A percentile compares a stretch with the other conserved stretches of the same genome.
Conservation (phyloP, 1,284 basidiomycete species). For the Ceratobasidium sp. region DNA sequence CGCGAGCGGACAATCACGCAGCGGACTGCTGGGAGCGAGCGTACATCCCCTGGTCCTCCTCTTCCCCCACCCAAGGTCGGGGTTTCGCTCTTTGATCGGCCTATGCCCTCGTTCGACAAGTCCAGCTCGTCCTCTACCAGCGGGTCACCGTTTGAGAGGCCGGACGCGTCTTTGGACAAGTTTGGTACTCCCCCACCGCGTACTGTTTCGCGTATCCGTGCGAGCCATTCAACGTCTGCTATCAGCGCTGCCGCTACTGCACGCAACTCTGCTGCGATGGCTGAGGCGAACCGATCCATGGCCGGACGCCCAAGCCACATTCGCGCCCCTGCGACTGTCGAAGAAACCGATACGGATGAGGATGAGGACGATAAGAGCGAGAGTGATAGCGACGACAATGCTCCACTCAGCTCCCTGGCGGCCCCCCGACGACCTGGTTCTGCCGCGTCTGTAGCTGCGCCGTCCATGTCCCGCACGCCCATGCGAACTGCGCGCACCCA, state of each 20-base stretch:
- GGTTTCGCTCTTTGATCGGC: constrained; percentile 34
- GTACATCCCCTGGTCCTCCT: background rate
- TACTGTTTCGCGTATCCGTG: background rate
- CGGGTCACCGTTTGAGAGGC: background rate
- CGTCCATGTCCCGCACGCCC: background rate
- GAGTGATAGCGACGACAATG: constrained; percentile 28
- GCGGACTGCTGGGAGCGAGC: constrained; percentile 7
- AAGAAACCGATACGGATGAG: constrained; percentile 29
- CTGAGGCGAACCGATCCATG: constrained; percentile 19
- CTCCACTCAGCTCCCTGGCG: constrained; percentile 3
- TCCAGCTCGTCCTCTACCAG: constrained; percentile 13
- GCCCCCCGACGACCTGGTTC: constrained; percentile 26
- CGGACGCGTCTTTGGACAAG: background rate
- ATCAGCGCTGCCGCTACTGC: constrained; percentile 37
- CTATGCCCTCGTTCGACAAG: background rate
- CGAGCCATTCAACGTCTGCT: constrained; percentile 36
- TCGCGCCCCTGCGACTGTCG: constrained; percentile 9
- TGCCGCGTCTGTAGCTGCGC: background rate
- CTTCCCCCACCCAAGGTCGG: constrained; percentile 7
- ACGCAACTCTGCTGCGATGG: constrained; percentile 25
- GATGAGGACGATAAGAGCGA: constrained; percentile 19
- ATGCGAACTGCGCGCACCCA: background rate
- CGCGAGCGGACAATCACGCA: constrained; percentile 38
- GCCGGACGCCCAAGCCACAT: constrained; percentile 15
- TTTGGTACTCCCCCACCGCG: background rate